Evolutionary conservation across 2,329 filamentous ascomycete genomes (phyloP).

Genomic region (Botrytis cinerea): DNA sequence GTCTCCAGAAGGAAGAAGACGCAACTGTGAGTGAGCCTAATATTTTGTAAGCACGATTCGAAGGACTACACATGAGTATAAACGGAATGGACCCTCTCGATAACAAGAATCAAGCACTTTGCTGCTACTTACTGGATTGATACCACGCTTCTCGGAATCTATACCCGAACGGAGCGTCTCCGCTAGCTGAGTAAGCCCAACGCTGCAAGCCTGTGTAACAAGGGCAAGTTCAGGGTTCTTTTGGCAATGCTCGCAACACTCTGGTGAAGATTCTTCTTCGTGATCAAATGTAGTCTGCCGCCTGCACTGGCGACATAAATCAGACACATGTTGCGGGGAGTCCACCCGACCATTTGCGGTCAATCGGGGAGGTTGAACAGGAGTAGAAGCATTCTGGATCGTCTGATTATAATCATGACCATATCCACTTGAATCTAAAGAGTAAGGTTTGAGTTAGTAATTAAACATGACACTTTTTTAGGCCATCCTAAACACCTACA

Average conservation of each 20-base stretch:
- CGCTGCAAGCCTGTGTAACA: constrained; percentile 34
- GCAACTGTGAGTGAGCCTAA: constrained; percentile 23
- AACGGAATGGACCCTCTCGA: background rate
- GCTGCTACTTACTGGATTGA: constrained; percentile 35
- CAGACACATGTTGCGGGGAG: constrained; percentile 26
- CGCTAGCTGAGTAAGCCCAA: constrained; percentile 38
- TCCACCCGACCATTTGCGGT: constrained; percentile 14
- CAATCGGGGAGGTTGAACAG: constrained; percentile 7
- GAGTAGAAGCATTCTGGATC: constrained; percentile 26
- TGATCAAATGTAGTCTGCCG: constrained; percentile 29
- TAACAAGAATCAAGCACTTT: background rate
- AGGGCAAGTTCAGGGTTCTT: constrained; percentile 33
- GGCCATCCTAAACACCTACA: constrained; percentile 28
- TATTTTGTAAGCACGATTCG: constrained; percentile 18
- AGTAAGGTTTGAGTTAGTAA: constrained; percentile 26
- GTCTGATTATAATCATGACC: constrained; percentile 26
- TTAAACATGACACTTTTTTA: constrained; percentile 13
- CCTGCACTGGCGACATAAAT: constrained; percentile 35
- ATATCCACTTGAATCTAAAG: constrained; percentile 29
- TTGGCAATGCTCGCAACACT: constrained; percentile 34
- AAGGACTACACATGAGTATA: background rate
- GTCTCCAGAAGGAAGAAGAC: constrained; percentile 28
- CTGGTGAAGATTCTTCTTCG: constrained; percentile 25
- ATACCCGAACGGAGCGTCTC: constrained; percentile 37
- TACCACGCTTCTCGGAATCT: constrained; percentile 33